Conservation (phyloP, 1,284 basidiomycete species). For the Baeospora myosura region DNA sequence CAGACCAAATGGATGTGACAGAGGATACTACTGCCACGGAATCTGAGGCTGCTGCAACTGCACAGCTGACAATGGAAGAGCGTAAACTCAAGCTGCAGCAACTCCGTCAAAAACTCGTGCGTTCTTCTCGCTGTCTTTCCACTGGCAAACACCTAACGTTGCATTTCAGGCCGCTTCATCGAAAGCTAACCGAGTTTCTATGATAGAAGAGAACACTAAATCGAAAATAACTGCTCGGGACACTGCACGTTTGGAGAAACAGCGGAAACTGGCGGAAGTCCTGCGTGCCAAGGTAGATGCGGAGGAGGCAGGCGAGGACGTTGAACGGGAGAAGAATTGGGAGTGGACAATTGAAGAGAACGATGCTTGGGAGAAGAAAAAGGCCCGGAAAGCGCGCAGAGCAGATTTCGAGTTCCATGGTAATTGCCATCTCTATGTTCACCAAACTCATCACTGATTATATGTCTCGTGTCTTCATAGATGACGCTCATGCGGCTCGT, state of each 20-base stretch:
- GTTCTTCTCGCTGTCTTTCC: constrained; percentile 15
- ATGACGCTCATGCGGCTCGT: constrained; percentile 84
- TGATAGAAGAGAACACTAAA: constrained; percentile 77
- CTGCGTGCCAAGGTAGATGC: constrained; percentile 83
- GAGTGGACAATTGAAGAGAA: constrained; percentile 93
- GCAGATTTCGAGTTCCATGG: constrained; percentile 80
- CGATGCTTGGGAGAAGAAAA: constrained; percentile 88
- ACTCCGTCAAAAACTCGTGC: constrained; percentile 72
- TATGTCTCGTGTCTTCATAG: constrained; percentile 31
- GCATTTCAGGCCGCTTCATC: constrained; percentile 60
- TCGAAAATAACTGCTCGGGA: constrained; percentile 72
- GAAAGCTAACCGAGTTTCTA: constrained; percentile 74
- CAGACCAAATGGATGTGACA: constrained; percentile 14
- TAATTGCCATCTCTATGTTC: constrained; percentile 25
- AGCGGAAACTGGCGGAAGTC: constrained; percentile 84
- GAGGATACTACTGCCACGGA: constrained; percentile 2
- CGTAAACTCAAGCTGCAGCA: constrained; percentile 71
- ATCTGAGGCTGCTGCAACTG: constrained; percentile 2
- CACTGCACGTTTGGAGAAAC: constrained; percentile 74
- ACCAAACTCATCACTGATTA: neutral
- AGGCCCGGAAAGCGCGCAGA: constrained; percentile 64
- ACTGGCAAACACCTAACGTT: neutral
- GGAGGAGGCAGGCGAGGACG: constrained; percentile 75
- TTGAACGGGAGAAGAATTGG: constrained; percentile 83
- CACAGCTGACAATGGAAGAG: constrained; percentile 54